Conservation (phyloP, 164 flowering plant species). For the Litsea cubeba region DNA sequence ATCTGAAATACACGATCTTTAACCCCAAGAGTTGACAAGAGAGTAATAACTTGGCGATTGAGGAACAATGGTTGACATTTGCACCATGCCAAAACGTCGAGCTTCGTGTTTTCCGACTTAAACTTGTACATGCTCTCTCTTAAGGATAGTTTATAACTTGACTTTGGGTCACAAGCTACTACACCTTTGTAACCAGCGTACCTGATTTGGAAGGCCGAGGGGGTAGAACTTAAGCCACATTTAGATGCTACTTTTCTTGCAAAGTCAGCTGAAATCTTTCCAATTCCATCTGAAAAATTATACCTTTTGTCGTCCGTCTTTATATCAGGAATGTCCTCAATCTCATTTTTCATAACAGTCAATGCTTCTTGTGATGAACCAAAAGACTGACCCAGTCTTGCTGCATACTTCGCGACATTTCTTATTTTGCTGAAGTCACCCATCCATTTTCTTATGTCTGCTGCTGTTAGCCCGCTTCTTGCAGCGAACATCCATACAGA, state of each 20-base stretch:
- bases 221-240: conserved; percentile 44
- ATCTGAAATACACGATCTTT: conserved; percentile 49
- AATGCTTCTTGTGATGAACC: conserved; percentile 78
- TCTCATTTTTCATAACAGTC: conserved; percentile 42
- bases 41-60: conserved; percentile 78
- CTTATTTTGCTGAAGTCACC: conserved; percentile 64
- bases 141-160: conserved; percentile 52
- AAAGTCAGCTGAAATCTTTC: conserved; percentile 75
- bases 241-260: conserved; percentile 60
- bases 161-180: conserved; percentile 75
- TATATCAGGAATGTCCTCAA: conserved; percentile 55
- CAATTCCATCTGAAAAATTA: conserved; percentile 90
- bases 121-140: conserved; percentile 84
- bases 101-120: conserved; percentile 43
- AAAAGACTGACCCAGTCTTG: conserved; percentile 88
- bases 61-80: conserved; percentile 75
- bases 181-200: conserved; percentile 94
- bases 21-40: conserved; percentile 87
- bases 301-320: conserved; percentile 35
- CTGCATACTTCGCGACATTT: conserved; percentile 88
- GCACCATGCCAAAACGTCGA: conserved; percentile 75
- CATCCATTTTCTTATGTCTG: conserved; percentile 68
- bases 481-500: conserved; percentile 93
- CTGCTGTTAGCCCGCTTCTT: conserved; percentile 42
- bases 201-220: conserved; percentile 85